phyloP scores from a whole-genome alignment of 2,329 filamentous ascomycete genomes.

The Aspergillus niger region DNA sequence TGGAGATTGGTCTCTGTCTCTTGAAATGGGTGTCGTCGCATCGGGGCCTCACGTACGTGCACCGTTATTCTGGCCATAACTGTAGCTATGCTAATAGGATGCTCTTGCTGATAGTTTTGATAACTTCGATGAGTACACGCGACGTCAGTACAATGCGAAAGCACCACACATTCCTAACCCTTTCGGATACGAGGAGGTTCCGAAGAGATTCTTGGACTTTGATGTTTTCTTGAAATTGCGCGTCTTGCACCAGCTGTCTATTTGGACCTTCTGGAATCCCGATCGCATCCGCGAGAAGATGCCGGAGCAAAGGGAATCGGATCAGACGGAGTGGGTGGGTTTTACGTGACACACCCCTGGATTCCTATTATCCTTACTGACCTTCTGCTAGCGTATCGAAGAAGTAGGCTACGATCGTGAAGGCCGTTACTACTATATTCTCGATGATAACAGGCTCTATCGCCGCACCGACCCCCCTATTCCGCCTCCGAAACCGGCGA shows the following conservation, averaged over 20 bases:
- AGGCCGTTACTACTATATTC: slow-evolving; percentile 82
- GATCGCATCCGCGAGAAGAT: slow-evolving; percentile 86
- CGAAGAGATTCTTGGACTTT: slow-evolving; percentile 75
- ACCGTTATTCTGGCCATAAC: not conserved
- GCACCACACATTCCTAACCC: slow-evolving; percentile 73
- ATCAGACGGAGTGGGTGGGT: slow-evolving; percentile 81
- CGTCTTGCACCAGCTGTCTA: slow-evolving; percentile 83
- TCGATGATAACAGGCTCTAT: slow-evolving; percentile 94
- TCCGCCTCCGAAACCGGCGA: slow-evolving; percentile 57
- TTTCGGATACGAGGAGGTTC: slow-evolving; percentile 75
- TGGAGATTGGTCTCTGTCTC: slow-evolving; percentile 80
- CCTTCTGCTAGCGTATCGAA: slow-evolving; percentile 44
- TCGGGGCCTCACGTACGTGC: slow-evolving; percentile 80
- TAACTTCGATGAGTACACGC: slow-evolving; percentile 89
- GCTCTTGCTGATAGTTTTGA: slow-evolving; percentile 61
- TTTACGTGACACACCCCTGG: not conserved
- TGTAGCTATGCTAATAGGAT: slow-evolving; percentile 7
- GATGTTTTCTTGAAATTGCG: slow-evolving; percentile 76
- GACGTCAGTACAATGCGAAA: slow-evolving; percentile 84
- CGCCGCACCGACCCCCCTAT: slow-evolving; percentile 75
- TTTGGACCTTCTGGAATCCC: slow-evolving; percentile 84
- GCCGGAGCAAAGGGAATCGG: slow-evolving; percentile 75
- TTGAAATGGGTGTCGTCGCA: slow-evolving; percentile 94
- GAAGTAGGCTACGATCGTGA: slow-evolving; percentile 78
- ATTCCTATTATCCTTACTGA: slow-evolving; percentile 13